Percentiles rank a stretch among this genome's conserved stretches.
Conservation (phyloP, 1,284 basidiomycete genomes). For the Trichosporon sp. region DNA sequence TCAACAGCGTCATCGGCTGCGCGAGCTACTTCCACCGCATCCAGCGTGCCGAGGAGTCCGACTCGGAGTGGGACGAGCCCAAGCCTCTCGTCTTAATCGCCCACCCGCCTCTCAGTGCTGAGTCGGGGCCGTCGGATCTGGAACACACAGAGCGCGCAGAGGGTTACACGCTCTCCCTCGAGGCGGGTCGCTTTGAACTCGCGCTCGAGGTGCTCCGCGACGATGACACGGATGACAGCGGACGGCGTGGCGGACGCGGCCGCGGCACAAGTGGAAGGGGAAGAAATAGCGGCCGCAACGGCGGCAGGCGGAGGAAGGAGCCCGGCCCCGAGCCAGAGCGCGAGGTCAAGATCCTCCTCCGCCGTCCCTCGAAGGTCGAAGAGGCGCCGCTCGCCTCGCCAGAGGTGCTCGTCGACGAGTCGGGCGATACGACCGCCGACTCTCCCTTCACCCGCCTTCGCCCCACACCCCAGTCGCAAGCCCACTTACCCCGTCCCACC, state of each 20-base stretch:
- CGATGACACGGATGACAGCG: conserved; percentile 34
- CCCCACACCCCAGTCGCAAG: neutral
- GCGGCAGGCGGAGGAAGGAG: neutral
- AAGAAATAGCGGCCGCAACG: conserved; percentile 4
- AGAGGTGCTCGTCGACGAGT: neutral
- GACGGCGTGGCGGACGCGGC: conserved; percentile 1
- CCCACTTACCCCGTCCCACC: neutral
- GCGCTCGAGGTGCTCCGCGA: conserved; percentile 38
- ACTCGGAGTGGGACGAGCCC: conserved; percentile 15
- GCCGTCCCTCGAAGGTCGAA: conserved; percentile 24
- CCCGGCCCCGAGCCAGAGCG: conserved; percentile 21
- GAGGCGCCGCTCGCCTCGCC: neutral
- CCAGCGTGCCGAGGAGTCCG: conserved; percentile 15
- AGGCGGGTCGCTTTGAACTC: conserved; percentile 42
- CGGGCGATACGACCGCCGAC: neutral
- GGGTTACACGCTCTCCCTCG: conserved; percentile 37
- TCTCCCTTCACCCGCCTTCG: neutral
- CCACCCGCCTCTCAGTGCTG: conserved; percentile 38
- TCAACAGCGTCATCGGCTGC: conserved; percentile 31
- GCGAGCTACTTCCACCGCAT: conserved; percentile 33
- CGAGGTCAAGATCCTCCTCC: conserved; percentile 39
- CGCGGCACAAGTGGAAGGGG: conserved; percentile 12
- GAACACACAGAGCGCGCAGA: conserved; percentile 33
- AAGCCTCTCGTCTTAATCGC: conserved; percentile 33
- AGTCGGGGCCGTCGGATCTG: conserved; percentile 24